phyloP scores from a whole-genome alignment of 768 basidiomycete genomes.

The Pulveroboletus sp. region DNA sequence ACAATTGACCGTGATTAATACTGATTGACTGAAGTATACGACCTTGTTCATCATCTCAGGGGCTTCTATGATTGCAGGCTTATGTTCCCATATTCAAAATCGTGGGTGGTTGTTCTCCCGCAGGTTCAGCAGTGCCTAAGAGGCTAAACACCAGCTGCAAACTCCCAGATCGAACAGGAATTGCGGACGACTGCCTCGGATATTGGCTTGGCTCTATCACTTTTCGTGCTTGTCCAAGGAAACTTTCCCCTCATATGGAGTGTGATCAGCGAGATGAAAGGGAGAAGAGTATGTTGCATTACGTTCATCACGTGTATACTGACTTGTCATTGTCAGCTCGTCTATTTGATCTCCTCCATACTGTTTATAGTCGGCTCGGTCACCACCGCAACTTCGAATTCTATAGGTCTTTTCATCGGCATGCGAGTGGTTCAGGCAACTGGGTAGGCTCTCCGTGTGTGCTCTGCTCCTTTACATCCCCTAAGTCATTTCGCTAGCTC shows the following conservation, averaged over 20 bases:
- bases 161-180: constrained; percentile 58
- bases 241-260: constrained; percentile 35
- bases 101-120: constrained; percentile 8
- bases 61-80: constrained; percentile 28
- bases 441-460: constrained; percentile 40
- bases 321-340: constrained; percentile 32
- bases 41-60: constrained; percentile 23
- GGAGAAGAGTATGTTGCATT: constrained; percentile 50
- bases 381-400: constrained; percentile 53
- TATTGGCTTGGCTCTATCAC: constrained; percentile 63
- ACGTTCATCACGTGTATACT: neutral
- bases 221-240: constrained; percentile 64
- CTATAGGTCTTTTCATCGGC: constrained; percentile 55
- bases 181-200: constrained; percentile 56
- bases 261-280: constrained; percentile 49
- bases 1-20: neutral
- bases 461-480: neutral
- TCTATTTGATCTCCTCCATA: constrained; percentile 50
- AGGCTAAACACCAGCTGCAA: constrained; percentile 46
- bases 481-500: constrained; percentile 35
- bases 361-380: constrained; percentile 54
- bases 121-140: neutral
- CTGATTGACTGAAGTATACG: constrained; percentile 6
- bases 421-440: constrained; percentile 64
- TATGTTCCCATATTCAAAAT: constrained; percentile 1